Base-by-base conservation (phyloP, 2,329 filamentous ascomycete species). In the Talaromyces funiculosus region DNA sequence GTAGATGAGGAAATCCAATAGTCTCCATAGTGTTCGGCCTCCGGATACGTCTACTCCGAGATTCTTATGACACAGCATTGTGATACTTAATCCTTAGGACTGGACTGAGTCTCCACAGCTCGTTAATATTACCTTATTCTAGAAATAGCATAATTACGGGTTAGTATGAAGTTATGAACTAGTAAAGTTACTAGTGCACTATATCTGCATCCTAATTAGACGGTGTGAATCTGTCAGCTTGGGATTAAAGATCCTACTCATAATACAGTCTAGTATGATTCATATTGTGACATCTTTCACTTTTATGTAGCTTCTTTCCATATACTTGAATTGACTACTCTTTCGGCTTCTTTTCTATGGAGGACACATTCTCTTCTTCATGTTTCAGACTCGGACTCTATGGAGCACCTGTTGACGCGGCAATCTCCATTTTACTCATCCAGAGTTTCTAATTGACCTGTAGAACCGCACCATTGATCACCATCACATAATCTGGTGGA, bases 371-470 rank as follows among this genome's bases (percentile, higher is more conserved):
- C 24, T 8, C 22, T 29, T 26, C 6, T 10, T 29, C 29, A 33
- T 47, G 47, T 51, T 51, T 51, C 47, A 51, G 47, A 31, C 29
- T 51, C 47, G 35, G 33, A 10, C 47, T 51, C 47, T 51, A 51
- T 51, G 47, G 47, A 51, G 47, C 47, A 51, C 10, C 16, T 31
- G 43, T 31, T 51, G 47, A 33, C 26, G n/a, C 47, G 12, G 26
- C 47, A 49, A 49, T 49, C 45, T n/a, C 45, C 45, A 49, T 51
- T 16, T 49, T 29, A 51, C 26, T 31, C 29, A 33, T 51, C 47
- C 47, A 29, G 43, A 18, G 26, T 31, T 20, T 49, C 45, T 26
- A 18, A 51, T 8, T 35, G 26, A 51, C 47, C 47, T 51, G 47
- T 51, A 51, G 42, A 31, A 51, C 18, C 29, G 35, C 47, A 10